Evolutionary conservation across 1,139 yeast genomes (phyloP), one percentile per base, ranked within the genome.

Genomic region (Zygoascus hellenicus): DNA sequence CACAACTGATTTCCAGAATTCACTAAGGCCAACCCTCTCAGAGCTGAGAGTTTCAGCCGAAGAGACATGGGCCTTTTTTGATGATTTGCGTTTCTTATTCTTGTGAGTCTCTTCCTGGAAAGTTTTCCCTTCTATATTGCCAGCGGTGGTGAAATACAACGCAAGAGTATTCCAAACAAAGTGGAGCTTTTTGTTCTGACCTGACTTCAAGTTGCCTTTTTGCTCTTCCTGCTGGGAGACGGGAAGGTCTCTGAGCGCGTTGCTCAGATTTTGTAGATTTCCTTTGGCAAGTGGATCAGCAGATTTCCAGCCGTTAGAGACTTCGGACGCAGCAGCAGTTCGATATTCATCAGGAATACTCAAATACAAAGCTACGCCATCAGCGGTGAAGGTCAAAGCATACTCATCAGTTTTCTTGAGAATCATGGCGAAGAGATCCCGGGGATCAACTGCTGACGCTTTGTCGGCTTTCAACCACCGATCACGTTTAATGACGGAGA

Each of bases 81-180:
- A 38, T 7, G 46, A 29, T 29, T 32, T 48, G 15, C 42, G 38
- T 33, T 49, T 49, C 42, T 53, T 50, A 29, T 46, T 48, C 39
- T 64, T 57, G 58, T 48, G 45, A n/a, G 17, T 11, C 5, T 42
- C 26, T 17, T 34, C 29, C 31, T 38, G 26, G 10, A 28, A 6
- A 10, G 42, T 62, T 11, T 51, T 51, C 1, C 57, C 63, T 1
- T 57, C 61, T 1, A 46, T 52, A 2, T 49, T 50, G 1, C 46
- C 55, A 3, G 50, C 50, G 4, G 58, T 49, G 6, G 71, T 54
- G 40, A 78, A 70, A 51, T 72, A 72, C 4, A 65, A 63, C 7
- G 84, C 61, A 2, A 90, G 62, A n/a, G 80, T 68, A 29, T 72
- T 75, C 97, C 97, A 92, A 1, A 85, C 95, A 65, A 82, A 85